Percentiles rank a stretch among this genome's conserved stretches.
phyloP scores from a whole-genome alignment of 768 basidiomycete species.

The Pisolithus tinctorius region DNA sequence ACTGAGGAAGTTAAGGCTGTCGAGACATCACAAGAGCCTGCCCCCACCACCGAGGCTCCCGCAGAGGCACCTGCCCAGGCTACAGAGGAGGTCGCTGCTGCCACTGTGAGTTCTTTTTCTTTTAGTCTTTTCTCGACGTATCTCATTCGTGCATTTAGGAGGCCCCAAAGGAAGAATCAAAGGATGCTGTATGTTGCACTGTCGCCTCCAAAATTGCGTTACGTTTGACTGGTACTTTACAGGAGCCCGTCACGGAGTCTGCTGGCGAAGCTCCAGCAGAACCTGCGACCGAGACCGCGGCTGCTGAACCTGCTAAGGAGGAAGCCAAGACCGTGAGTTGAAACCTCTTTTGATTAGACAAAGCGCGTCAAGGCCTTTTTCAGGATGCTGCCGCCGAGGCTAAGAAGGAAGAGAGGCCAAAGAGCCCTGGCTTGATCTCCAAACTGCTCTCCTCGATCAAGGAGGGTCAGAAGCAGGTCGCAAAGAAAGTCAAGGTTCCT shows the following conservation, averaged over 20 bases:
- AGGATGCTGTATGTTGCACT: conserved; percentile 30
- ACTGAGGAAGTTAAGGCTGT: conserved; percentile 48
- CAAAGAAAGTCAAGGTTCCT: conserved; percentile 54
- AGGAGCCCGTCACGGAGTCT: conserved; percentile 33
- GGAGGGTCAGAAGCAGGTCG: conserved; percentile 40
- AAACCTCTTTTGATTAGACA: background rate
- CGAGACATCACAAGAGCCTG: conserved; percentile 33
- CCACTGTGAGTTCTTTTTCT: conserved; percentile 24
- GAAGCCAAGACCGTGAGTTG: conserved; percentile 37
- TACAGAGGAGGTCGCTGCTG: conserved; percentile 27
- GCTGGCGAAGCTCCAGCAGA: conserved; percentile 18
- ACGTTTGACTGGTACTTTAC: conserved; percentile 1
- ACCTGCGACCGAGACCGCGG: conserved; percentile 23
- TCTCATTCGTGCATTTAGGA: conserved; percentile 25
- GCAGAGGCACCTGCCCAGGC: conserved; percentile 24
- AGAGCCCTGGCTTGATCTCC: conserved; percentile 69
- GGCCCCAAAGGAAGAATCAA: conserved; percentile 33
- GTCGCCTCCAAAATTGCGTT: background rate
- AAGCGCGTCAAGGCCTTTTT: conserved; percentile 24
- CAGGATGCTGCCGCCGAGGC: conserved; percentile 40
- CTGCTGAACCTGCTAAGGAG: conserved; percentile 33
- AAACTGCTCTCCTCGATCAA: conserved; percentile 81
- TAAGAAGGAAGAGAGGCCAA: conserved; percentile 77
- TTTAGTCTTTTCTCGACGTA: background rate
- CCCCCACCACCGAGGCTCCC: conserved; percentile 25